A percentile compares a stretch with the other conserved stretches of the same genome.
phyloP scores from a whole-genome alignment of 805 yeast genomes.

The Myxozyma melibiosi region DNA sequence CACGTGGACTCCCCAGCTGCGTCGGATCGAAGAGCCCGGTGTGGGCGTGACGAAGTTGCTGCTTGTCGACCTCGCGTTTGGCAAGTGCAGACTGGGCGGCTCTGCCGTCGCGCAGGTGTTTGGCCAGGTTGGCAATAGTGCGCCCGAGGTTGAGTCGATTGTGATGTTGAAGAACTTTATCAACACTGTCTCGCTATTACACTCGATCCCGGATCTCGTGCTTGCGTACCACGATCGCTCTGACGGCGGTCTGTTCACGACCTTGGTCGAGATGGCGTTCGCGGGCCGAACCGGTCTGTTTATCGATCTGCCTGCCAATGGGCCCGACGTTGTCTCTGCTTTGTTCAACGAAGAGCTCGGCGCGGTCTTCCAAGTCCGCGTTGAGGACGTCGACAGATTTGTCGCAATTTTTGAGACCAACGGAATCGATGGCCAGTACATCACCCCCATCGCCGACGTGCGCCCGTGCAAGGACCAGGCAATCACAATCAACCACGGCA shows the following conservation, averaged over 20 bases:
- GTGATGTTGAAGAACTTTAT: constrained; percentile 67
- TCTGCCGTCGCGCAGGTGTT: constrained; percentile 94
- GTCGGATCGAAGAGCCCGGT: constrained; percentile 52
- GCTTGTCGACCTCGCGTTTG: constrained; percentile 74
- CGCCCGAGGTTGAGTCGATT: constrained; percentile 81
- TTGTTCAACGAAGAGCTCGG: constrained; percentile 94
- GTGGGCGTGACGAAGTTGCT: constrained; percentile 54
- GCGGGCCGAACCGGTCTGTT: constrained; percentile 88
- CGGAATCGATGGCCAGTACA: constrained; percentile 58
- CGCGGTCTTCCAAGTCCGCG: constrained; percentile 85
- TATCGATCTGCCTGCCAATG: constrained; percentile 44
- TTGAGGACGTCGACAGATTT: constrained; percentile 58
- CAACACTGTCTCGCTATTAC: constrained; percentile 69
- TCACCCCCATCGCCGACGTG: constrained; percentile 67
- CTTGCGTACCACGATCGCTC: constrained; percentile 93
- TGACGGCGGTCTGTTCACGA: constrained; percentile 91
- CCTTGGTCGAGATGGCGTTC: constrained; percentile 93
- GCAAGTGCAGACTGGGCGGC: constrained; percentile 72
- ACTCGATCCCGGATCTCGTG: constrained; percentile 60
- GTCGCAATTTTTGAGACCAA: constrained; percentile 55
- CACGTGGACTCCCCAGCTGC: constrained; percentile 92
- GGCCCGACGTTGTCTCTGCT: constrained; percentile 52
- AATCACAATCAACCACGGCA: constrained; percentile 23
- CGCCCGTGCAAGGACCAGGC: constrained; percentile 52
- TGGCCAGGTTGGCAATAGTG: constrained; percentile 76